Evolutionary conservation across 2,329 filamentous ascomycete species (phyloP), one percentile per base, ranked within the genome.

Genomic region (Neobulgaria alba): DNA sequence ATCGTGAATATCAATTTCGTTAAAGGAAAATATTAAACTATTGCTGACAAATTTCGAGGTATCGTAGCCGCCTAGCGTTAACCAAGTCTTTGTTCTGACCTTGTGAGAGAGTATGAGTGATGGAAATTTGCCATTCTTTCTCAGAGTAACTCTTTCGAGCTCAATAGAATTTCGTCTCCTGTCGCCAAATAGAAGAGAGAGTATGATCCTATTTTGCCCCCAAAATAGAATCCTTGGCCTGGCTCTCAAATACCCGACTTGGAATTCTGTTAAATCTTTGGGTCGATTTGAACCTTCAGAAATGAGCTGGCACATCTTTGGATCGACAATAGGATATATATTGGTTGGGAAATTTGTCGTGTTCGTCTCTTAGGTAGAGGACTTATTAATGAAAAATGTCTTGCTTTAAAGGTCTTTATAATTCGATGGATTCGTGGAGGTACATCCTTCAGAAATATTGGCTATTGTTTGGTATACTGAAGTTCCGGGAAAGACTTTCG

Each of bases 401-500:
- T 50, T 57, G 4, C 64, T 63, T 15, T 64, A 55, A 2, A 57
- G 60, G 10, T 57, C 50, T 9, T 57, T 57, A 45, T 64, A 67
- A 42, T 60, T 50, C 10, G 47, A 34, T 19, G 36, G 40, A 41
- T 48, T 46, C 10, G 32, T 38, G 17, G 40, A 18, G 14, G 29
- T 33, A 26, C 50, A 53, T 5, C 51, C 52, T 33, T 52, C 39
- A 20, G 47, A 42, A 14, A 50, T 29, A 9, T 54, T 43, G 2
- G 53, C 46, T 39, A 49, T 47, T 9, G 52, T 50, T 26, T 55
- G 51, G 30, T 53, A 52, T 23, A 41, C 49, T 2, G 64, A 59
- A 14, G 64, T 67, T 19, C 63, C 66, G 8, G 64, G 53, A 9
- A 64, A 54, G 3, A 65, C 61, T 39, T 61, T 52, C n/a, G 65